phyloP scores from a whole-genome alignment of 345 rosid genomes.

The Aquilaria malaccensis region DNA sequence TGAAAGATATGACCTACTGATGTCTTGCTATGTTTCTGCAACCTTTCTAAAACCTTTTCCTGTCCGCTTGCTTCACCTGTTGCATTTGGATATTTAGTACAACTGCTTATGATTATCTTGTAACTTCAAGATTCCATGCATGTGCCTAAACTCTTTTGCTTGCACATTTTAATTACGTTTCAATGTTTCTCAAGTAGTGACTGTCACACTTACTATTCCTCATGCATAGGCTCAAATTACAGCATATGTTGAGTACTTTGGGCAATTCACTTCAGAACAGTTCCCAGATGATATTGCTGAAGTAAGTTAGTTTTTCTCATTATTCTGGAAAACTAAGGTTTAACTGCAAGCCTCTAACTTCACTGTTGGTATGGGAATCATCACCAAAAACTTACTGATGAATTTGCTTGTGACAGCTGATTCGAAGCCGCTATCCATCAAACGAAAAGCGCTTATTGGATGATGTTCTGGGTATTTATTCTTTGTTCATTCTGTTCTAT shows the following conservation, averaged over 20 bases:
- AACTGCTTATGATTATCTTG: background rate
- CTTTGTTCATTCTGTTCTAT: conserved; percentile 8
- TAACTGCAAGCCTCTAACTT: no score
- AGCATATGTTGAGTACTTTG: conserved; percentile 91
- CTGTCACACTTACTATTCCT: background rate
- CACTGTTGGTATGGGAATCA: no score
- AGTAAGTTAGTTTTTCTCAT: conserved; percentile 31
- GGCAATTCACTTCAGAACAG: conserved; percentile 86
- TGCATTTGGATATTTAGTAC: no score
- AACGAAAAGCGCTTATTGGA: conserved; percentile 74
- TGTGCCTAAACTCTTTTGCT: no score
- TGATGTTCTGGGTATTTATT: conserved; percentile 75
- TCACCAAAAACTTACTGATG: conserved; percentile 9
- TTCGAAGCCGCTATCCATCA: conserved; percentile 81
- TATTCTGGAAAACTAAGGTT: no score
- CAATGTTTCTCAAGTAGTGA: no score
- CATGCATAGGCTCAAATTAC: conserved; percentile 67
- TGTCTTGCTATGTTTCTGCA: no score
- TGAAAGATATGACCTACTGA: no score
- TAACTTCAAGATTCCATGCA: background rate
- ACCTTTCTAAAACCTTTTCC: no score
- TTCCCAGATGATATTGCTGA: conserved; percentile 94
- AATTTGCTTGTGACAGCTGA: conserved; percentile 46
- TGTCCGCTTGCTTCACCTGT: no score
- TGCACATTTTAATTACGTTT: no score